Evolutionary conservation across 176 grass and related monocot species (phyloP).

Genomic region (Hordeum marinum): DNA sequence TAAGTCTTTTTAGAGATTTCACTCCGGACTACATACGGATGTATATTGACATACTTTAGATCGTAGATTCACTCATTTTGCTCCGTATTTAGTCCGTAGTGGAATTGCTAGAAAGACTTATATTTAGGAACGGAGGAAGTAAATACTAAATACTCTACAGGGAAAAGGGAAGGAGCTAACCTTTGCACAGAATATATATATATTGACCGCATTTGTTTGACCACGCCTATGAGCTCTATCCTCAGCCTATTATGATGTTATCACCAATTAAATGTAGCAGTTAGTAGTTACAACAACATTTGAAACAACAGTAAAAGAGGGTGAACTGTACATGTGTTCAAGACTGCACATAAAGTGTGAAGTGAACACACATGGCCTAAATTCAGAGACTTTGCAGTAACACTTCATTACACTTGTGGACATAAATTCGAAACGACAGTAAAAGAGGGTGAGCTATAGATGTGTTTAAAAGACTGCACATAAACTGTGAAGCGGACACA

Average conservation of each 20-base stretch:
- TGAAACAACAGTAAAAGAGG: conserved; percentile 5
- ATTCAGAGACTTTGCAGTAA: not conserved
- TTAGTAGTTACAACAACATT: conserved; percentile 3
- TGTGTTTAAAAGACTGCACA: conserved; percentile 18
- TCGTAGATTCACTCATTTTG: too few species aligned
- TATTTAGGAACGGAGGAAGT: too few species aligned
- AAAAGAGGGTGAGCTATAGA: not conserved
- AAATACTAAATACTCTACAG: conserved; percentile 16
- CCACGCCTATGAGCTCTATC: conserved; percentile 97
- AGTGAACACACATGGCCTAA: not conserved
- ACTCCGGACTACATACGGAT: too few species aligned
- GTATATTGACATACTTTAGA: too few species aligned
- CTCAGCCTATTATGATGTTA: conserved; percentile 72
- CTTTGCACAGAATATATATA: conserved; percentile 98
- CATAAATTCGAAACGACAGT: not conserved
- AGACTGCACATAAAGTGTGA: conserved; percentile 4
- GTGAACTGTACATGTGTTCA: not conserved
- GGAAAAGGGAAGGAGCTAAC: conserved; percentile 38
- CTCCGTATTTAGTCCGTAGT: too few species aligned
- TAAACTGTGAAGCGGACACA: not conserved
- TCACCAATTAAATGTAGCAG: conserved; percentile 24
- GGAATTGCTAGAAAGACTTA: too few species aligned
- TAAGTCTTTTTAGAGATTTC: too few species aligned
- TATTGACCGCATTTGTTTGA: conserved; percentile 89
- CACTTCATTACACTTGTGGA: not conserved